phyloP scores from a whole-genome alignment of 805 yeast genomes.

The Schizosaccharomyces octosporus region DNA sequence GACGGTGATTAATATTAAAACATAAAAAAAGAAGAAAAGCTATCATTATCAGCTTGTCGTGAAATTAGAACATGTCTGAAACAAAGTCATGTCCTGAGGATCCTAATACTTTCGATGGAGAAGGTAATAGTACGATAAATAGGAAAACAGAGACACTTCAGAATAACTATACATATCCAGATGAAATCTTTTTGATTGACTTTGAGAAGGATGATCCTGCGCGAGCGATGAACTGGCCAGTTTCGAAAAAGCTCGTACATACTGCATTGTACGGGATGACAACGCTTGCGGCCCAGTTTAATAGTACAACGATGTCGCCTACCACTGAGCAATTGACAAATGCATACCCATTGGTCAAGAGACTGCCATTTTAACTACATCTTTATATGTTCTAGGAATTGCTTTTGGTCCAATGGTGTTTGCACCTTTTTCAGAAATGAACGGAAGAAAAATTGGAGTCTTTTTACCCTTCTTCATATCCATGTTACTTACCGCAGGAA shows the following conservation, averaged over 20 bases:
- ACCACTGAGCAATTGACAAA: slow-evolving; percentile 22
- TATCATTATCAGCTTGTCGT: no score
- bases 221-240: not conserved
- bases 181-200: not conserved
- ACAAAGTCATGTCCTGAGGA: no score
- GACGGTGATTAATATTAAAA: no score
- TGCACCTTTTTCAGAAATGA: slow-evolving; percentile 54
- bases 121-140: no score
- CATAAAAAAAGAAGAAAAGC: no score
- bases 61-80: no score
- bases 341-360: slow-evolving; percentile 35
- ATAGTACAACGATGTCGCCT: slow-evolving; percentile 58
- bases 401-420: slow-evolving; percentile 67
- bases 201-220: not conserved
- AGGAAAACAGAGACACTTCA: no score
- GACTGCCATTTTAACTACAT: slow-evolving; percentile 47
- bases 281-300: slow-evolving; percentile 31
- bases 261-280: not conserved
- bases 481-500: slow-evolving; percentile 8
- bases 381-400: slow-evolving; percentile 51
- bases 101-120: no score
- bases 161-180: no score
- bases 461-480: slow-evolving; percentile 15
- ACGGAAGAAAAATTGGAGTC: not conserved
- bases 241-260: not conserved